These are phyloP conservation scores for Pythium volutum DNA, from an alignment of 352 stramenopile species.

Conservation along the genomic window DNA sequence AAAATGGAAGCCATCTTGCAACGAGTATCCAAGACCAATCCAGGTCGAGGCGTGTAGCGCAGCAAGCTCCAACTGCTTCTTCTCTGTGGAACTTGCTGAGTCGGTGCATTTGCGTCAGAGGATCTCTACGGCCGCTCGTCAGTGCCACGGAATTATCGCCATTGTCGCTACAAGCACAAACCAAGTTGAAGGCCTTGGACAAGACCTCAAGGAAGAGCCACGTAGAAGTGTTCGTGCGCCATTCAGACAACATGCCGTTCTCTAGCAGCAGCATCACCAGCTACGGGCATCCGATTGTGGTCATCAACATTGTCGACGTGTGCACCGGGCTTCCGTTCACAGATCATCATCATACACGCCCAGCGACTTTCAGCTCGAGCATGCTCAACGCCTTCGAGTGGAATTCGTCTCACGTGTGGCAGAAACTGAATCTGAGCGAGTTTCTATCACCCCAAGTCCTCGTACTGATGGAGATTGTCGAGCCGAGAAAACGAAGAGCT, in stretches of 20 bases:
- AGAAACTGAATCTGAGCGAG: conserved; percentile 14
- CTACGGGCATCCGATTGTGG: conserved; percentile 32
- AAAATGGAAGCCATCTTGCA: background rate
- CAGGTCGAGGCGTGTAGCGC: too few species aligned
- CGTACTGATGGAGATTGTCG: conserved; percentile 57
- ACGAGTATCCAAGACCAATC: background rate
- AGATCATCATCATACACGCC: conserved; percentile 25
- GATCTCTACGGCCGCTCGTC: conserved; percentile 2
- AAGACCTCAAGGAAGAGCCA: conserved; percentile 22
- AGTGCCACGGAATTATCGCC: conserved; percentile 5
- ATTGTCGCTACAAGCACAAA: conserved; percentile 1
- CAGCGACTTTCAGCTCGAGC: conserved; percentile 5
- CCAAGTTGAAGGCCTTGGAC: conserved; percentile 5
- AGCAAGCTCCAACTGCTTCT: background rate
- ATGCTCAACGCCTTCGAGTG: conserved; percentile 40
- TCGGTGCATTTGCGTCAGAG: conserved; percentile 8
- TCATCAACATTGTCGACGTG: conserved; percentile 45
- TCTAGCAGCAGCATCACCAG: conserved; percentile 27
- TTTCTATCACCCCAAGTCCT: conserved; percentile 40
- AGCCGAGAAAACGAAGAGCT: conserved; percentile 19
- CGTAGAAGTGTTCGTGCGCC: conserved; percentile 37
- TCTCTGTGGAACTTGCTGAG: conserved; percentile 2
- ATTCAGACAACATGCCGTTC: conserved; percentile 56
- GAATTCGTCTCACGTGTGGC: conserved; percentile 20
- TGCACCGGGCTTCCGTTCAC: conserved; percentile 47